Percentiles rank a stretch among this genome's conserved stretches.
Evolutionary conservation across 2,329 filamentous ascomycete species (phyloP).

Genomic region (Fusarium anguioides): DNA sequence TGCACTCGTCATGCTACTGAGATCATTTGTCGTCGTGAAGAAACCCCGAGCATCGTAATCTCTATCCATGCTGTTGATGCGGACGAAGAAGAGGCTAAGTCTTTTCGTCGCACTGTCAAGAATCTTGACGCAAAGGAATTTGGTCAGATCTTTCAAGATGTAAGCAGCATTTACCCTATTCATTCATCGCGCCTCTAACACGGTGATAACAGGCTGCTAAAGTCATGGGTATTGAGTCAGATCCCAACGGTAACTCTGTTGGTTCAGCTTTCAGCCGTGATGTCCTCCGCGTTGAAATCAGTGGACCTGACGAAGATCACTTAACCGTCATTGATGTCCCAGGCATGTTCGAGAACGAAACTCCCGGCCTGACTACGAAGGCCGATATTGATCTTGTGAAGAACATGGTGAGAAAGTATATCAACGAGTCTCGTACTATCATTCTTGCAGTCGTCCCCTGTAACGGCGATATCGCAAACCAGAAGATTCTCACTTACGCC

Average conservation of each 20-base stretch:
- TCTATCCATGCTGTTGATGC: slow-evolving; percentile 51
- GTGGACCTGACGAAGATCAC: slow-evolving; percentile 57
- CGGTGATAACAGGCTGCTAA: slow-evolving; percentile 51
- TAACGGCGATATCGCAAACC: slow-evolving; percentile 55
- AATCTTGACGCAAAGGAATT: slow-evolving; percentile 48
- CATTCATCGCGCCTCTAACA: accelerated
- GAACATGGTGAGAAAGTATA: slow-evolving; percentile 60
- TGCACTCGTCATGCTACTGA: slow-evolving; percentile 63
- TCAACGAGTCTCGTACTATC: slow-evolving; percentile 59
- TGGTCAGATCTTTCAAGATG: slow-evolving; percentile 54
- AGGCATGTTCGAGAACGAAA: slow-evolving; percentile 58
- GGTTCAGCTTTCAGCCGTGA: slow-evolving; percentile 59
- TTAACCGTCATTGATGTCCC: slow-evolving; percentile 67
- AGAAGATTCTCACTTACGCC: slow-evolving; percentile 54
- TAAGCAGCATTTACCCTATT: slow-evolving; percentile 22
- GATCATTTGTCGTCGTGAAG: slow-evolving; percentile 57
- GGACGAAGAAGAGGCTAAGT: slow-evolving; percentile 10
- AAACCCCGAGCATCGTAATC: slow-evolving; percentile 50
- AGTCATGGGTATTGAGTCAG: slow-evolving; percentile 57
- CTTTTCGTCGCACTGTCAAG: slow-evolving; percentile 45
- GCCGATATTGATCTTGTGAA: slow-evolving; percentile 58
- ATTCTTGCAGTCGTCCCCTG: slow-evolving; percentile 59
- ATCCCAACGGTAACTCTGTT: slow-evolving; percentile 1
- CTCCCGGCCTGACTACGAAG: slow-evolving; percentile 55
- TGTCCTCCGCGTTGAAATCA: slow-evolving; percentile 54